These are phyloP conservation scores for Penicillium oxalicum DNA, from an alignment of 2,329 filamentous ascomycete species.

Conservation along the genomic window DNA sequence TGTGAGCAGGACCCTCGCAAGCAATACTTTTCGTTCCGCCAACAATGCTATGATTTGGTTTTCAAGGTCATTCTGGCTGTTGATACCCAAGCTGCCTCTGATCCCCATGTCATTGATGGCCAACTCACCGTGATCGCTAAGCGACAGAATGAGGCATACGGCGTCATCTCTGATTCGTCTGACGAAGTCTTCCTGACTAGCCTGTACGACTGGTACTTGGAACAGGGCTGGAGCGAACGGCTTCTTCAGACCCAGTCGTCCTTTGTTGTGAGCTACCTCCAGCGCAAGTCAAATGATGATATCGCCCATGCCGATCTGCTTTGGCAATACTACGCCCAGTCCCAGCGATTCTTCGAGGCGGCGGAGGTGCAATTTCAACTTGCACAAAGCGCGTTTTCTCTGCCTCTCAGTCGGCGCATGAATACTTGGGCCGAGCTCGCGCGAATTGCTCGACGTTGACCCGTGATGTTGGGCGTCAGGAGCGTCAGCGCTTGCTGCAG, in stretches of 20 bases:
- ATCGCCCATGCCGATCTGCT: conserved; percentile 80
- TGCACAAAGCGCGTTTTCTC: conserved; percentile 71
- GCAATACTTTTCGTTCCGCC: conserved; percentile 62
- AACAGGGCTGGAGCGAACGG: conserved; percentile 75
- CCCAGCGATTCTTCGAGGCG: conserved; percentile 76
- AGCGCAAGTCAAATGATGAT: conserved; percentile 66
- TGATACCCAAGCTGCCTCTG: conserved; percentile 61
- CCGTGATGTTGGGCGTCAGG: conserved; percentile 67
- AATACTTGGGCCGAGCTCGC: conserved; percentile 82
- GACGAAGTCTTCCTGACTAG: conserved; percentile 95
- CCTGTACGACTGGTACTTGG: conserved; percentile 96
- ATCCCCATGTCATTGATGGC: conserved; percentile 72
- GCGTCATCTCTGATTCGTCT: conserved; percentile 76
- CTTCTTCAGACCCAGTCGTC: conserved; percentile 78
- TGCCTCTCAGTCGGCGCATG: conserved; percentile 83
- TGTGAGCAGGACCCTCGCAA: conserved; percentile 57
- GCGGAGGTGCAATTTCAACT: conserved; percentile 79
- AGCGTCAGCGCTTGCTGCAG: conserved; percentile 78
- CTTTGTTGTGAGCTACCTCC: conserved; percentile 79
- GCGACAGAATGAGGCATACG: conserved; percentile 81
- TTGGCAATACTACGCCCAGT: conserved; percentile 86
- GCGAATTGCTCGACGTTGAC: conserved; percentile 84
- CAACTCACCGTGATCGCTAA: conserved; percentile 68
- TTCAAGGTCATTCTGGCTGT: conserved; percentile 73
- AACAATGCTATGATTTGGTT: conserved; percentile 78